Conservation (phyloP, 2,329 filamentous ascomycete species). For the Ophiostoma novo-ulmi region DNA sequence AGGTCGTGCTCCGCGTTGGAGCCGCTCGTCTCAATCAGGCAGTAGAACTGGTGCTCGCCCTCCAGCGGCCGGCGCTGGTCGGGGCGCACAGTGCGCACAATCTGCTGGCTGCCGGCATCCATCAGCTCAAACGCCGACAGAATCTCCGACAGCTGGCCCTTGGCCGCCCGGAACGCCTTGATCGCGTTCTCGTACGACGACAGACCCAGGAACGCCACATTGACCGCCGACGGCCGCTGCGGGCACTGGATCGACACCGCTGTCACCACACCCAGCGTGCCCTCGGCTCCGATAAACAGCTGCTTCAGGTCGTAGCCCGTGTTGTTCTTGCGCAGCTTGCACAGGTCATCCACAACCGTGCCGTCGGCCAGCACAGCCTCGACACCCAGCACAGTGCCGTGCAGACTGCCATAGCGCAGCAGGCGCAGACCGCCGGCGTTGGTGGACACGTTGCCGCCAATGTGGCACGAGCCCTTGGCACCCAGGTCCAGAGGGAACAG, state of each 20-base stretch:
- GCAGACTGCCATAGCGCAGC: conserved; percentile 86
- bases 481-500: conserved; percentile 97
- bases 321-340: conserved; percentile 92
- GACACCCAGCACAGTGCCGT: conserved; percentile 86
- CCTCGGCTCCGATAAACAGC: conserved; percentile 91
- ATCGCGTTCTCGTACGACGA: conserved; percentile 88
- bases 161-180: conserved; percentile 79
- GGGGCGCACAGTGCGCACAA: conserved; percentile 66
- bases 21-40: conserved; percentile 90
- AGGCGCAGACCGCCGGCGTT: conserved; percentile 90
- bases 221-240: conserved; percentile 78
- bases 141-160: conserved; percentile 86
- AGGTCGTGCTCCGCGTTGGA: conserved; percentile 91
- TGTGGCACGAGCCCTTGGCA: conserved; percentile 93
- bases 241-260: conserved; percentile 85
- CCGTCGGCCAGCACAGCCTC: conserved; percentile 93
- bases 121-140: conserved; percentile 97
- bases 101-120: conserved; percentile 75
- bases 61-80: conserved; percentile 77
- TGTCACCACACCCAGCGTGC: conserved; percentile 91
- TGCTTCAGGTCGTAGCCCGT: conserved; percentile 97
- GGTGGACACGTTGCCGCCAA: conserved; percentile 92
- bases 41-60: conserved; percentile 86
- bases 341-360: conserved; percentile 83
- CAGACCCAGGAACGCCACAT: conserved; percentile 90